Evolutionary conservation across 2,329 filamentous ascomycete genomes (phyloP), one percentile per base, ranked within the genome.

Genomic region (Phialemonium atrogriseum): DNA sequence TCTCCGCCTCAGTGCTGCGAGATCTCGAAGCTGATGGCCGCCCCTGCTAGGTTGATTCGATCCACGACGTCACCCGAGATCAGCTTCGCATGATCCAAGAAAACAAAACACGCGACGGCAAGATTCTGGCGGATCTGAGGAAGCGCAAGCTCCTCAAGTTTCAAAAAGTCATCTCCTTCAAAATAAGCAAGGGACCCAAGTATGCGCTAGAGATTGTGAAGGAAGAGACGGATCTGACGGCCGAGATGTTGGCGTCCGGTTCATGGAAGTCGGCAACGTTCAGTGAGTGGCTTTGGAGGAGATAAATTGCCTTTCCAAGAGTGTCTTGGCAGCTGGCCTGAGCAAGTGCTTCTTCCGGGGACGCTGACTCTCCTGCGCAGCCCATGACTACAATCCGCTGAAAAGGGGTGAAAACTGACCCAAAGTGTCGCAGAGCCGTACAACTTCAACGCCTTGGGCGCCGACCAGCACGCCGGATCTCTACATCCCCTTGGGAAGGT

Each of bases 191-290:
- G 66, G 91, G 87, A 0, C 62, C 78, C 38, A 94, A 94, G 58
- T 98, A 87, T 54, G 84, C 87, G 25, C 74, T 83, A 29, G 82
- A 94, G 59, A 84, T 96, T 43, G 71, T 82, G 27, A 86, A 93
- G 59, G 88, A 96, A 64, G 86, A 93, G 60, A 95, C 91, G 25
- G 91, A 98, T 55, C 66, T 98, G 51, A 96, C 91, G 9, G 81
- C 79, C 32, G 91, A 98, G 36, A 94, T 98, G 84, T 68, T 98
- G 43, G 68, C 79, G 27, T 82, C 70, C 44, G 89, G 89, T 25
- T 76, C 84, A 12, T 98, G 91, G 91, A 89, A 95, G 68, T 84
- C 81, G 24, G 85, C 84, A 7, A 77, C 80, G 42, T 89, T 96
- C 70, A 96, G 13, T n/a, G 15, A 18, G 20, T 23, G 16, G 23